A percentile compares a stretch with the other conserved stretches of the same genome.
These are phyloP conservation scores for Penicillium pulvis DNA, from an alignment of 495 filamentous ascomycete genomes.

Conservation along the genomic window DNA sequence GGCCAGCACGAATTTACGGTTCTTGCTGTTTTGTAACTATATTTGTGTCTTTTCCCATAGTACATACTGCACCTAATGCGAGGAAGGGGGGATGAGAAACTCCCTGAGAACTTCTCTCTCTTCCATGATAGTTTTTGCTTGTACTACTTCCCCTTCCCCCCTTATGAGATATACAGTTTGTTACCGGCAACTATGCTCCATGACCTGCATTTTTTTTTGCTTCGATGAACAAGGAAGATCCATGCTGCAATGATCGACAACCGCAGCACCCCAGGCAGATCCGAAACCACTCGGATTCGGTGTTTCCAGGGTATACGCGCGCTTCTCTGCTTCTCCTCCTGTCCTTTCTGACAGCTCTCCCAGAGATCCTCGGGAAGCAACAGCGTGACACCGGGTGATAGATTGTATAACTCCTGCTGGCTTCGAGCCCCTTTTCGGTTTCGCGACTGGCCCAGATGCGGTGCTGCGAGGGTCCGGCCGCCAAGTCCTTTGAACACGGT, in stretches of 20 bases:
- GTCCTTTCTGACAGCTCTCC: not conserved
- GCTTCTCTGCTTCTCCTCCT: constrained; percentile 2
- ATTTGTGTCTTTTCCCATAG: constrained; percentile 6
- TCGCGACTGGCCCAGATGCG: constrained; percentile 24
- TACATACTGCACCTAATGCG: not conserved
- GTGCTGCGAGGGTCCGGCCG: constrained; percentile 30
- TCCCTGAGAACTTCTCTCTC: not conserved
- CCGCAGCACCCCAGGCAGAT: constrained; percentile 15
- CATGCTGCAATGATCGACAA: constrained; percentile 17
- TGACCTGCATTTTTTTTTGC: constrained; percentile 1
- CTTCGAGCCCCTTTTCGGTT: constrained; percentile 26
- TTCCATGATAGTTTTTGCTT: not conserved
- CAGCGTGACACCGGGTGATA: constrained; percentile 33
- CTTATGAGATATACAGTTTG: not conserved
- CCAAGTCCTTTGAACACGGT: constrained; percentile 27
- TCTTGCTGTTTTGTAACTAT: constrained; percentile 25
- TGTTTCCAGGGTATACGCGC: constrained; percentile 11
- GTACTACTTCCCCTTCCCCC: not conserved
- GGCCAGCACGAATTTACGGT: constrained; percentile 27
- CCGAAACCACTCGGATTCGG: constrained; percentile 29
- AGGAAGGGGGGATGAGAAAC: not conserved
- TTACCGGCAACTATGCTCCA: constrained; percentile 2
- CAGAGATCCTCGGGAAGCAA: constrained; percentile 23
- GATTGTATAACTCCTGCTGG: constrained; percentile 24
- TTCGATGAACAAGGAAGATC: constrained; percentile 22